Base-by-base conservation (phyloP, 495 filamentous ascomycete species). In the Lepraria neglecta region DNA sequence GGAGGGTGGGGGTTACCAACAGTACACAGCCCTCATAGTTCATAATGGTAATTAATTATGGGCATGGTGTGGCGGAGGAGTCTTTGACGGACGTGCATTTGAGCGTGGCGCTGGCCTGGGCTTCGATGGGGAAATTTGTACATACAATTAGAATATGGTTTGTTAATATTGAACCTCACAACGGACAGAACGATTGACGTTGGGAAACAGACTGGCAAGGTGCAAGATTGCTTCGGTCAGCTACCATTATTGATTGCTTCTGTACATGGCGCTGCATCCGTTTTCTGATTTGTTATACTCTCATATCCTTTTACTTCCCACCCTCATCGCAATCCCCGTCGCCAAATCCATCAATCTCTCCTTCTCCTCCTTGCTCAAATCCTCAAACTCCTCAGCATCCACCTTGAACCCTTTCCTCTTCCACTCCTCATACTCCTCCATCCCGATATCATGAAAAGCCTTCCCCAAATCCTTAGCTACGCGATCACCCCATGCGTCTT, bases 401-500 rank as follows among this genome's bases (percentile, higher is more conserved):
- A 67, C 63, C 43, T 69, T 72, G 44, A 73, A 75, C 0, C 69
- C 72, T 53, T 54, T 70, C 58, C 67, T 53, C 47, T 66, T 61
- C 70, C 72, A 74, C 42, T 68, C 64, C 43, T 65, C 44, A 35
- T 70, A 67, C 4, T 74, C 46, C 7, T 70, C 47, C 21, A 68
- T 38, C 1, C 67, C 66, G 14, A 74, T 62, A 42, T 68, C 67
- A 56, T 76, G 73, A 61, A 60, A 74, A 3, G 73, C 70, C 0
- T 71, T 58, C 28, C 62, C 67, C 31, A 74, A 59, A 59, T 75
- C 72, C 43, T 70, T 72, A 11, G 73, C 72, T 30, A 74, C 70
- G 9, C 68, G 66, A 46, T 75, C 74, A 54, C 67, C 66, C 48
- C 67, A 56, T 3, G 30, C 31, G 1, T 11, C 6, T 14, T 21